These are phyloP conservation scores for Coemansia sp. DNA, from an alignment of 192 early-diverging fungal genomes.

Conservation along the genomic window DNA sequence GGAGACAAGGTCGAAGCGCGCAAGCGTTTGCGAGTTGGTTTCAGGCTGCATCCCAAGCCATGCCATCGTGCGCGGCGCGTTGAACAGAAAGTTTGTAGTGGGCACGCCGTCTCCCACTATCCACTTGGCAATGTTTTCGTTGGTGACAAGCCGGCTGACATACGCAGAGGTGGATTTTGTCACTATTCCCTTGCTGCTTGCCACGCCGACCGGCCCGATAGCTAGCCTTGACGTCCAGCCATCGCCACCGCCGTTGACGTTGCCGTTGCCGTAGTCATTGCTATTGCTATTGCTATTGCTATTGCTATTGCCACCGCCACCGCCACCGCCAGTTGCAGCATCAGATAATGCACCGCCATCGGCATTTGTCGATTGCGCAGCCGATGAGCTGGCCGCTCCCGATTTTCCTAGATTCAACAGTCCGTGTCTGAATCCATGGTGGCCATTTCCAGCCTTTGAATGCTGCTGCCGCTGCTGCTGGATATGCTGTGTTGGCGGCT, in stretches of 20 bases:
- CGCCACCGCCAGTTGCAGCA: background rate
- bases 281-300: too few relatives aligned
- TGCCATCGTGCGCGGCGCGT: slow-evolving; percentile 27
- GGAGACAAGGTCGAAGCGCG: slow-evolving; percentile 70
- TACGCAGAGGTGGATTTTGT: slow-evolving; percentile 72
- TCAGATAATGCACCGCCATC: background rate
- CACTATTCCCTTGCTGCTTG: slow-evolving; percentile 59
- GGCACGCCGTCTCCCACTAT: slow-evolving; percentile 11
- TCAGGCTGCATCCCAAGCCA: slow-evolving; percentile 42
- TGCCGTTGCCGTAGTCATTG: too few relatives aligned
- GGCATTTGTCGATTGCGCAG: background rate
- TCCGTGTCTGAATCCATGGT: slow-evolving; percentile 26
- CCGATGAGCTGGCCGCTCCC: background rate
- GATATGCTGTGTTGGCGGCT: background rate
- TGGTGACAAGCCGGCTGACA: slow-evolving; percentile 66
- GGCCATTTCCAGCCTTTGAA: background rate
- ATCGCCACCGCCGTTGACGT: too few relatives aligned
- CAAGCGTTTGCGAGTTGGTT: slow-evolving; percentile 63
- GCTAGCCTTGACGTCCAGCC: background rate
- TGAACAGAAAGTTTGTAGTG: slow-evolving; percentile 32
- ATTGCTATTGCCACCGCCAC: too few relatives aligned
- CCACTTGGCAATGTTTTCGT: slow-evolving; percentile 62
- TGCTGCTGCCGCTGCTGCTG: too few relatives aligned
- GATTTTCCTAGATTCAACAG: slow-evolving; percentile 14
- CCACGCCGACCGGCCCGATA: background rate